Percentiles rank a stretch among this genome's conserved stretches.
Evolutionary conservation across 192 early-diverging fungal species (phyloP).

Genomic region (Podila epigama): DNA sequence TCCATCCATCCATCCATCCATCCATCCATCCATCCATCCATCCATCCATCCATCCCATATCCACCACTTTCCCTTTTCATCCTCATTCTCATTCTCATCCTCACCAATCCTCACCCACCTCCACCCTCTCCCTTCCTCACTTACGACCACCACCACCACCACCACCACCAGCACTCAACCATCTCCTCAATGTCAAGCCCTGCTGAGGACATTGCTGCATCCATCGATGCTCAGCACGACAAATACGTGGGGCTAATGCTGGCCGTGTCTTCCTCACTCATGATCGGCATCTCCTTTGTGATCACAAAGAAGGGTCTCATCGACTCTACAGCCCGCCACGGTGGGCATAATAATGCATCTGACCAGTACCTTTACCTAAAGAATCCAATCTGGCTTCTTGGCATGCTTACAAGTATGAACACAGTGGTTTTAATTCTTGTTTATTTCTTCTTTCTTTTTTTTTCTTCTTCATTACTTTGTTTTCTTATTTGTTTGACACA

Average conservation of each 20-base stretch:
- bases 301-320: conserved; percentile 95
- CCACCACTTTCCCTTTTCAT: neutral
- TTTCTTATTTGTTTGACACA: neutral
- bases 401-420: conserved; percentile 80
- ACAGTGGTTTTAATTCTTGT: neutral
- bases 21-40: neutral
- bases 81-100: neutral
- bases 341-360: conserved; percentile 63
- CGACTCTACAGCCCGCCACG: conserved; percentile 71
- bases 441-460: neutral
- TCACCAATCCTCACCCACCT: neutral
- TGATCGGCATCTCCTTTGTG: conserved; percentile 93
- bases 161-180: neutral
- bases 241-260: conserved; percentile 89
- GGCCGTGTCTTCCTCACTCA: conserved; percentile 85
- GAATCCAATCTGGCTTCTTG: conserved; percentile 91
- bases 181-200: conserved; percentile 16
- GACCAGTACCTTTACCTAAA: conserved; percentile 85
- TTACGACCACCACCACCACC: neutral
- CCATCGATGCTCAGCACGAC: conserved; percentile 55
- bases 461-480: neutral
- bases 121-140: neutral
- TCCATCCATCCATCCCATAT: neutral
- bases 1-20: neutral
- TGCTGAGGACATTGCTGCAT: neutral